Base-by-base conservation (phyloP, 2,329 filamentous ascomycete species). In the Coniochaeta ligniaria region DNA sequence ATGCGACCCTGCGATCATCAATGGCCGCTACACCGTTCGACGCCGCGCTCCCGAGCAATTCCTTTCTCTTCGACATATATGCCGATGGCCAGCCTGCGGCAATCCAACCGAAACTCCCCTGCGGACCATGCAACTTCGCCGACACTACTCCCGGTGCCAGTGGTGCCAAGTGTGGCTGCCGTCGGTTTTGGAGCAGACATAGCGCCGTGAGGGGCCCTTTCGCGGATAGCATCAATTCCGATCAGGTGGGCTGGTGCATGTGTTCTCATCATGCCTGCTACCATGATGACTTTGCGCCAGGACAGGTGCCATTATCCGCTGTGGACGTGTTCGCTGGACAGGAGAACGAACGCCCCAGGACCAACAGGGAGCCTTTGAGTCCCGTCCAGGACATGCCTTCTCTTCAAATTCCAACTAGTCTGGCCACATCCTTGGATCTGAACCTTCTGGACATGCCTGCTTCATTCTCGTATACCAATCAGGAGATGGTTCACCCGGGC, bases 181-280 rank as follows among this genome's bases (percentile, higher is more conserved):
- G 83, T 65, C 82, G 83, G 59, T 86, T 86, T 72, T 86, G 83
- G 82, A 78, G 78, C 67, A 78, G 78, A 63, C 73, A 72, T 60
- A 70, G 59, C 64, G 69, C 54, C 71, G 57, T 63, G 58, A 62
- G 45, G 20, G 60, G 47, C 35, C 68, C 73, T 55, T 68, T 72
- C 47, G 65, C 70, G 59, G 70, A 71, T 38, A 68, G 63, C 62
- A 66, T 67, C 14, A 70, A 68, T 58, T 62, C 70, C 43, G 78
- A 79, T 59, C 77, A 83, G 66, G 67, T 74, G 31, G 74, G 75
- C 62, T 84, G 78, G 76, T 86, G 83, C 72, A 85, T 86, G 83
- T 86, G 83, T 67, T 81, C 80, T 59, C 83, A 86, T 65, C 83
- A 86, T 70, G 83, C 83, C 59, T 86, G 83, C 69, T 86, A 78